Evolutionary conservation across 352 stramenopile genomes (phyloP).

Genomic region (Globisporangium camurandrum): DNA sequence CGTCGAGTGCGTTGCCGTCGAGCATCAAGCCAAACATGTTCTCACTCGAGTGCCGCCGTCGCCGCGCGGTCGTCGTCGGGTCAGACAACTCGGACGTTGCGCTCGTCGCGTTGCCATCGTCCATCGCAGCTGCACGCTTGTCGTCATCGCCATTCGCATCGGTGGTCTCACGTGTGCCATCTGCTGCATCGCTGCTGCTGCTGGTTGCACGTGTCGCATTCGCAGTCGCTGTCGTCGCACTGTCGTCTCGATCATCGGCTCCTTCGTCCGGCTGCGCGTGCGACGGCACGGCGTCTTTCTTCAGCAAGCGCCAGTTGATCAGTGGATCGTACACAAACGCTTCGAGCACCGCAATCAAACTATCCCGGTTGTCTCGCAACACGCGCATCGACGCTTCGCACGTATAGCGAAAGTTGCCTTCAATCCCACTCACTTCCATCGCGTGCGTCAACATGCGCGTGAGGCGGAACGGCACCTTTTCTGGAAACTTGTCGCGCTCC

Average conservation of each 20-base stretch:
- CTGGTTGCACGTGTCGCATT: conserved; percentile 4
- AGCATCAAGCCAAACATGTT: conserved; percentile 62
- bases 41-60: conserved; percentile 50
- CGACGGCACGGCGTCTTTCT: conserved; percentile 73
- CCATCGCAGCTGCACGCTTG: too few relatives aligned
- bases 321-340: conserved; percentile 99
- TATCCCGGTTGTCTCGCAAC: conserved; percentile 97
- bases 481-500: conserved; percentile 99
- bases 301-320: conserved; percentile 97
- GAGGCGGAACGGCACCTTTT: conserved; percentile 99
- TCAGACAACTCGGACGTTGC: conserved; percentile 32
- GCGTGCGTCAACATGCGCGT: conserved; percentile 98
- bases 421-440: conserved; percentile 99
- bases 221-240: conserved; percentile 14
- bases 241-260: too few relatives aligned
- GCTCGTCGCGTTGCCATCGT: conserved; percentile 48
- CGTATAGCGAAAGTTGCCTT: conserved; percentile 99
- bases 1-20: conserved; percentile 50
- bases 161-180: not conserved
- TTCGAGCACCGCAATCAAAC: conserved; percentile 99
- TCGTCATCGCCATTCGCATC: conserved; percentile 16
- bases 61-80: conserved; percentile 22
- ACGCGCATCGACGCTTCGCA: conserved; percentile 98
- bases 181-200: conserved; percentile 1
- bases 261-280: conserved; percentile 68